Percentiles rank a stretch among this genome's conserved stretches.
phyloP scores from a whole-genome alignment of 306 rosid genomes.

The Castanea mollissima region DNA sequence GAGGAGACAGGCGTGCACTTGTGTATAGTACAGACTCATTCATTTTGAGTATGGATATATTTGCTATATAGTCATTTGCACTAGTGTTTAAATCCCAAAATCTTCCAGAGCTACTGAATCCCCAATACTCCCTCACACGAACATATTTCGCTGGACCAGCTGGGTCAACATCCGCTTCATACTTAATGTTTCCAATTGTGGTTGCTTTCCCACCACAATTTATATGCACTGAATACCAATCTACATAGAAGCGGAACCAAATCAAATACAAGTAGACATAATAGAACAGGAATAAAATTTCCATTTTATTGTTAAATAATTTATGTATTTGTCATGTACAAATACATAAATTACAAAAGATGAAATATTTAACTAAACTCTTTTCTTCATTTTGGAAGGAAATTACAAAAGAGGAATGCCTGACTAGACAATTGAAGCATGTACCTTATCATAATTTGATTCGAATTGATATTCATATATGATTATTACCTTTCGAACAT shows the following conservation, averaged over 20 bases:
- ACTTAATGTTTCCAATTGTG: conserved; percentile 33
- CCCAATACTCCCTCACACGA: conserved; percentile 33
- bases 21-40: conserved; percentile 35
- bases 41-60: conserved; percentile 20
- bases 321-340: no score
- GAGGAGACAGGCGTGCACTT: conserved; percentile 50
- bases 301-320: background rate
- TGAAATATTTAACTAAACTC: no score
- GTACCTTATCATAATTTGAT: background rate
- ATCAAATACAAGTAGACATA: no score
- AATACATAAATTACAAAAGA: no score
- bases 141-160: conserved; percentile 48
- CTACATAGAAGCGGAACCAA: background rate
- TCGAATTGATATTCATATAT: background rate
- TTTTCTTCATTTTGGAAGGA: no score
- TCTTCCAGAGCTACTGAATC: conserved; percentile 63
- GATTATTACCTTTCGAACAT: conserved; percentile 18
- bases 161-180: conserved; percentile 41
- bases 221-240: conserved; percentile 35
- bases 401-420: no score
- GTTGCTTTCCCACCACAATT: conserved; percentile 61
- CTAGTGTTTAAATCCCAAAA: conserved; percentile 36
- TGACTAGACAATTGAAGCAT: background rate
- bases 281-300: no score
- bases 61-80: conserved; percentile 27